A percentile compares a stretch with the other conserved stretches of the same genome.
Evolutionary conservation across 352 stramenopile genomes (phyloP).

Genomic region (Aphanomyces invadans): DNA sequence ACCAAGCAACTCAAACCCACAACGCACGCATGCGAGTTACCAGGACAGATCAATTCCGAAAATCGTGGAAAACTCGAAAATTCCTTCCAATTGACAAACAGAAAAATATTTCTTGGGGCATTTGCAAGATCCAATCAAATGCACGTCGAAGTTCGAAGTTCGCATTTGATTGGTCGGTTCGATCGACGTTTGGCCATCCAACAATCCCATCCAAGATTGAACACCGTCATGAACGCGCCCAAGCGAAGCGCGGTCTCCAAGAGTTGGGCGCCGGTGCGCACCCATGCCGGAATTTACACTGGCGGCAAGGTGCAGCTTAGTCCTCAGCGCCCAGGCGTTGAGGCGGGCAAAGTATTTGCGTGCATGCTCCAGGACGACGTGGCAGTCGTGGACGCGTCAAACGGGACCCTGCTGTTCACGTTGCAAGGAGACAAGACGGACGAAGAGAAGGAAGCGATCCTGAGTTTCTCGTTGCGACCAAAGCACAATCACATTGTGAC

Average conservation of each 20-base stretch:
- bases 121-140: too few species aligned
- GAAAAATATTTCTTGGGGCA: too few species aligned
- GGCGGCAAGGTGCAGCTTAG: conserved; percentile 74
- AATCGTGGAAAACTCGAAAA: too few species aligned
- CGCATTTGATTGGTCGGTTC: neutral
- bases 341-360: conserved; percentile 38
- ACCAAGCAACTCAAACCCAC: too few species aligned
- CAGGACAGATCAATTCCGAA: too few species aligned
- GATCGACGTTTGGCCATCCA: neutral
- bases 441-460: conserved; percentile 76
- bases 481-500: conserved; percentile 78
- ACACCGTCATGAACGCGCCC: conserved; percentile 24
- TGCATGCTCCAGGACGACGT: conserved; percentile 82
- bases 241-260: conserved; percentile 45
- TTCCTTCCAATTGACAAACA: too few species aligned
- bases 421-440: conserved; percentile 58
- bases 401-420: conserved; percentile 60
- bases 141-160: too few species aligned
- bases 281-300: conserved; percentile 72
- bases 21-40: too few species aligned
- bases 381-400: conserved; percentile 60
- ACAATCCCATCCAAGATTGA: neutral
- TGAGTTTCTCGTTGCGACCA: conserved; percentile 68
- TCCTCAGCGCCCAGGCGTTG: conserved; percentile 1
- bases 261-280: conserved; percentile 68